A percentile compares a stretch with the other conserved stretches of the same genome.
These are phyloP conservation scores for Herpotrichia juniperi DNA, from an alignment of 2,329 filamentous ascomycete species.

Conservation along the genomic window DNA sequence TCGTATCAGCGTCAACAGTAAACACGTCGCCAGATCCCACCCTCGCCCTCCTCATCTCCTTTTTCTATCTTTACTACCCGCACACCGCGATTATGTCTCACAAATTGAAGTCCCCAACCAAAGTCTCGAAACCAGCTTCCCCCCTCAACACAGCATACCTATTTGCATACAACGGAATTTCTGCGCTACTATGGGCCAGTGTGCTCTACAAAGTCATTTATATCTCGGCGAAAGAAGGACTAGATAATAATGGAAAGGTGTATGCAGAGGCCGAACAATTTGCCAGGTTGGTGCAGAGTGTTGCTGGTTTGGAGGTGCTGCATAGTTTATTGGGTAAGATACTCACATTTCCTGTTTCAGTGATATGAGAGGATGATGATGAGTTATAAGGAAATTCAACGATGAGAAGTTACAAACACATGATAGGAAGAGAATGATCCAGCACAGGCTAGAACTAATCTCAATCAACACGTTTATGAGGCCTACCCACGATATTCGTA, in stretches of 20 bases:
- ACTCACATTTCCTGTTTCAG: no score
- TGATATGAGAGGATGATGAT: no score
- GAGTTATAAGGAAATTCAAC: no score
- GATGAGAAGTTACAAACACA: no score
- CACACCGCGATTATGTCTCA: conserved; percentile 20
- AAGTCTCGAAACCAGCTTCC: conserved; percentile 15
- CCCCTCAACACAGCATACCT: conserved; percentile 64
- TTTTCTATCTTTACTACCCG: neutral
- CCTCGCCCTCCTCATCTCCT: no score
- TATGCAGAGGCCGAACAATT: conserved; percentile 69
- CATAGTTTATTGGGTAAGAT: conserved; percentile 76
- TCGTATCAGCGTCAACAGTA: neutral
- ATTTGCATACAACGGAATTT: conserved; percentile 82
- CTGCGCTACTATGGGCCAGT: conserved; percentile 76
- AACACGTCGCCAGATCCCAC: neutral
- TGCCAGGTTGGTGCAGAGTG: conserved; percentile 80
- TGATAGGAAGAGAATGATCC: no score
- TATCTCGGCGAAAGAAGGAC: conserved; percentile 47
- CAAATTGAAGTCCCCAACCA: conserved; percentile 15
- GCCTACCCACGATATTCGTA: no score
- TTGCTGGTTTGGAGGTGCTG: conserved; percentile 81
- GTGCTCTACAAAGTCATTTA: conserved; percentile 74
- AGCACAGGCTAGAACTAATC: no score
- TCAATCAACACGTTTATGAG: no score
- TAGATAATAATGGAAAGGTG: conserved; percentile 53